These are phyloP conservation scores for Zygosaccharomyces pseudorouxii DNA, from an alignment of 805 yeast species.

Conservation along the genomic window DNA sequence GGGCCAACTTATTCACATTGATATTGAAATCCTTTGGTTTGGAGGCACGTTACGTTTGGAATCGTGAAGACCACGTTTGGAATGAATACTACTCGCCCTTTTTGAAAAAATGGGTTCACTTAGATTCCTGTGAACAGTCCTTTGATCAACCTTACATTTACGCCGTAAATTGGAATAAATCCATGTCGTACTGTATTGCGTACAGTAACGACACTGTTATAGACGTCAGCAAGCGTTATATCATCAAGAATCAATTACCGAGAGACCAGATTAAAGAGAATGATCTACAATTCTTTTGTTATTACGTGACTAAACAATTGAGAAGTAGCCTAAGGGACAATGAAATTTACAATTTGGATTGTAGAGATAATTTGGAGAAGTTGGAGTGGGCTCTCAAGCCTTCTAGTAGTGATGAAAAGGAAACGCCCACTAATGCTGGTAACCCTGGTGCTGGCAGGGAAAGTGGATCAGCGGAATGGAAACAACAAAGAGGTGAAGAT, in stretches of 20 bases:
- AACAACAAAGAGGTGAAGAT: slow-evolving; percentile 68
- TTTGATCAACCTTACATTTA: slow-evolving; percentile 78
- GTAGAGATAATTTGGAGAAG: slow-evolving; percentile 34
- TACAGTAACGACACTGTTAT: slow-evolving; percentile 54
- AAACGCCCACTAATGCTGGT: background rate
- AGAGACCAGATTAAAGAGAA: slow-evolving; percentile 43
- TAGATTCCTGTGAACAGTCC: slow-evolving; percentile 83
- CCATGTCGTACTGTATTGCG: slow-evolving; percentile 84
- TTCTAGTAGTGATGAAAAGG: background rate
- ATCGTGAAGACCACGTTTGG: slow-evolving; percentile 94
- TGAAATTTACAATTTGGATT: slow-evolving; percentile 36
- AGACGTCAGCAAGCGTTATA: slow-evolving; percentile 70
- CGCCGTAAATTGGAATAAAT: slow-evolving; percentile 85
- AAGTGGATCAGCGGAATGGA: slow-evolving; percentile 78
- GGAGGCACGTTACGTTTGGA: slow-evolving; percentile 73
- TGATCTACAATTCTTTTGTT: slow-evolving; percentile 37
- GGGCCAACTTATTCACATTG: slow-evolving; percentile 81
- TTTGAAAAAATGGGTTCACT: slow-evolving; percentile 73
- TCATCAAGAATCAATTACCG: slow-evolving; percentile 44
- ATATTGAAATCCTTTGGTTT: slow-evolving; percentile 63
- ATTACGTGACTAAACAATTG: slow-evolving; percentile 36
- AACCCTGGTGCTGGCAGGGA: slow-evolving; percentile 43
- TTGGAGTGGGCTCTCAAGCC: slow-evolving; percentile 25
- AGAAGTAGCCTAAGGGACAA: slow-evolving; percentile 31
- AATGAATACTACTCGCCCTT: slow-evolving; percentile 72